These are phyloP conservation scores for Aspergillus sp. DNA, from an alignment of 2,329 filamentous ascomycete species.

Conservation along the genomic window DNA sequence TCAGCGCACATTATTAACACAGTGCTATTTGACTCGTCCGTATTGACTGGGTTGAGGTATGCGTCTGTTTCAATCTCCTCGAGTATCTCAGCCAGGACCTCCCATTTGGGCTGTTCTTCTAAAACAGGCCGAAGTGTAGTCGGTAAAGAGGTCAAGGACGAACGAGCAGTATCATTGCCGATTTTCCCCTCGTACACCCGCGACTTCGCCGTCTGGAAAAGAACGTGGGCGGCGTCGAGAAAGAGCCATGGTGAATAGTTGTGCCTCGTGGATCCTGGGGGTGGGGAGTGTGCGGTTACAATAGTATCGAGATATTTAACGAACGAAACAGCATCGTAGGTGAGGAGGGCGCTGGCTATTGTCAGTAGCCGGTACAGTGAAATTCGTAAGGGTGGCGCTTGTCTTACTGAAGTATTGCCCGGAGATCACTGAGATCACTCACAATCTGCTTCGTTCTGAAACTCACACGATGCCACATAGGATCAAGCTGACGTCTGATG, in stretches of 20 bases:
- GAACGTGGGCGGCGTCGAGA: slow-evolving; percentile 87
- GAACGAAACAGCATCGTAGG: slow-evolving; percentile 87
- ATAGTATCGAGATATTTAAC: slow-evolving; percentile 93
- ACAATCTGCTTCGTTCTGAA: slow-evolving; percentile 96
- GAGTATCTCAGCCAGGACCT: slow-evolving; percentile 80
- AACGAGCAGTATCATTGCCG: slow-evolving; percentile 54
- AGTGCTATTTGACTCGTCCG: slow-evolving; percentile 84
- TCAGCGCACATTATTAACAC: slow-evolving; percentile 96
- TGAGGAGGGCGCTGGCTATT: slow-evolving; percentile 61
- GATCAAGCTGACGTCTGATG: slow-evolving; percentile 84
- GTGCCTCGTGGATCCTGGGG: slow-evolving; percentile 81
- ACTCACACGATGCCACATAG: slow-evolving; percentile 95
- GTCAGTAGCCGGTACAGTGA: background rate
- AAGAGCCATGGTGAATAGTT: slow-evolving; percentile 96
- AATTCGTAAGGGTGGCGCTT: background rate
- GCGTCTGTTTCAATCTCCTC: slow-evolving; percentile 91
- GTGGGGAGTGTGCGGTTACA: slow-evolving; percentile 82
- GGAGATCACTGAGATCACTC: slow-evolving; percentile 78
- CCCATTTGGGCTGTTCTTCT: slow-evolving; percentile 95
- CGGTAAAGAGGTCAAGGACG: slow-evolving; percentile 50
- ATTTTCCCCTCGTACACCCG: slow-evolving; percentile 80
- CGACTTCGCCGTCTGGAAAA: slow-evolving; percentile 86
- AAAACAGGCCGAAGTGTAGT: slow-evolving; percentile 75
- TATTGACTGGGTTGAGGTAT: slow-evolving; percentile 74
- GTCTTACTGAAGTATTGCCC: slow-evolving; percentile 71